These are phyloP conservation scores for Sarcodon sp. DNA, from an alignment of 768 basidiomycete species.

Conservation along the genomic window DNA sequence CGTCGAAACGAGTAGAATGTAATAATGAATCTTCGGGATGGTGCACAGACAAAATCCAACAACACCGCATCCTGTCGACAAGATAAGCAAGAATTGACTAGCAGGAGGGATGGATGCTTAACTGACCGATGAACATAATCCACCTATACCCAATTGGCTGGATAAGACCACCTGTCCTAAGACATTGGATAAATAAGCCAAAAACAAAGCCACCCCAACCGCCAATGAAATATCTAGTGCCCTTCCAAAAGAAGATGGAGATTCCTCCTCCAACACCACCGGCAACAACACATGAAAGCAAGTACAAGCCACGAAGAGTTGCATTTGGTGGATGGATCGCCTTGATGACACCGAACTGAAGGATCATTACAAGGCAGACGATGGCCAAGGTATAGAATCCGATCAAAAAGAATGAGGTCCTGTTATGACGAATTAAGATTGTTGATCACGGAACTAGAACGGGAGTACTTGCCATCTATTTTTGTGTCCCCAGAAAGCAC, in stretches of 20 bases:
- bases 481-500: slow-evolving; percentile 89
- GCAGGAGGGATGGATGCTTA: slow-evolving; percentile 5
- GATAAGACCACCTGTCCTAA: slow-evolving; percentile 74
- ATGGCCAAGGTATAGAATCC: slow-evolving; percentile 85
- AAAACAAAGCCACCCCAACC: slow-evolving; percentile 83
- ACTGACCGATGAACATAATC: slow-evolving; percentile 77
- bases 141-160: slow-evolving; percentile 67
- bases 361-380: slow-evolving; percentile 76
- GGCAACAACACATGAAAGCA: slow-evolving; percentile 68
- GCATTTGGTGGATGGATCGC: slow-evolving; percentile 69
- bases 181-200: slow-evolving; percentile 80
- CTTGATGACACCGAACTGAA: slow-evolving; percentile 79
- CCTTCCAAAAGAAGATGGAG: slow-evolving; percentile 90
- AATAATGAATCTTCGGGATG: slow-evolving; percentile 78
- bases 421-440: slow-evolving; percentile 18
- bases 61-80: slow-evolving; percentile 45
- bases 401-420: slow-evolving; percentile 90
- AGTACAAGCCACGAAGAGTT: slow-evolving; percentile 81
- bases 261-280: slow-evolving; percentile 76
- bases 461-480: slow-evolving; percentile 68
- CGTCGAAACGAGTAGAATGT: slow-evolving; percentile 76
- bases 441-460: slow-evolving; percentile 6
- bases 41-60: slow-evolving; percentile 76
- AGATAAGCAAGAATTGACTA: slow-evolving; percentile 9
- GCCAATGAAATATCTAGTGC: slow-evolving; percentile 70